A percentile compares a stretch with the other conserved stretches of the same genome.
Evolutionary conservation across 345 rosid genomes (phyloP).

Genomic region (Murraya koenigii): DNA sequence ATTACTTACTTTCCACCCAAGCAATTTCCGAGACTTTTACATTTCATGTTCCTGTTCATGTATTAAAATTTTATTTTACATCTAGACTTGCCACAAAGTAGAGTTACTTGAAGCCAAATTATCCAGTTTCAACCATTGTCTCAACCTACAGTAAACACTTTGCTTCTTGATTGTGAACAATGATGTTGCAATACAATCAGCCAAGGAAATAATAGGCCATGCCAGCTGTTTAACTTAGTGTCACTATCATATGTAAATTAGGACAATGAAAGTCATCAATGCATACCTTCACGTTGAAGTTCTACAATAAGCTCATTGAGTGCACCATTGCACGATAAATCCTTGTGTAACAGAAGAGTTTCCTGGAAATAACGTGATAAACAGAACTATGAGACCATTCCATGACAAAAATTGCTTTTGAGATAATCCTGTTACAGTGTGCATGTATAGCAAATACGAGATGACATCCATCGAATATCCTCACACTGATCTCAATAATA

Average conservation of each 20-base stretch:
- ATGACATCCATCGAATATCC: neutral
- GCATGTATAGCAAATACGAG: neutral
- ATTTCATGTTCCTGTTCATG: neutral
- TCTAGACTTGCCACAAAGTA: neutral
- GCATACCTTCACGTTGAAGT: conserved; percentile 30
- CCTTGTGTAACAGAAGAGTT: conserved; percentile 36
- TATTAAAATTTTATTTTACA: neutral
- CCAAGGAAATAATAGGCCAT: neutral
- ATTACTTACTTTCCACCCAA: neutral
- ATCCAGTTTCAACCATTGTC: neutral
- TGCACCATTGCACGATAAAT: conserved; percentile 13
- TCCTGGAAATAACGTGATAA: conserved; percentile 20
- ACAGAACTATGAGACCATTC: neutral
- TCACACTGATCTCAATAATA: neutral
- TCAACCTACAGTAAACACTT: neutral
- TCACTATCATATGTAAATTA: neutral
- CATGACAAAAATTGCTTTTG: neutral
- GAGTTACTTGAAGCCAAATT: neutral
- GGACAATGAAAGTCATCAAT: neutral
- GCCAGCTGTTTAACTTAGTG: neutral
- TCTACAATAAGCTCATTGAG: conserved; percentile 20
- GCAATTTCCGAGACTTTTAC: neutral
- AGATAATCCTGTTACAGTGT: neutral
- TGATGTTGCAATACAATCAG: neutral
- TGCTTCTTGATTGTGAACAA: neutral